A percentile compares a stretch with the other conserved stretches of the same genome.
phyloP scores from a whole-genome alignment of 495 filamentous ascomycete species.

The Cercophora scortea region DNA sequence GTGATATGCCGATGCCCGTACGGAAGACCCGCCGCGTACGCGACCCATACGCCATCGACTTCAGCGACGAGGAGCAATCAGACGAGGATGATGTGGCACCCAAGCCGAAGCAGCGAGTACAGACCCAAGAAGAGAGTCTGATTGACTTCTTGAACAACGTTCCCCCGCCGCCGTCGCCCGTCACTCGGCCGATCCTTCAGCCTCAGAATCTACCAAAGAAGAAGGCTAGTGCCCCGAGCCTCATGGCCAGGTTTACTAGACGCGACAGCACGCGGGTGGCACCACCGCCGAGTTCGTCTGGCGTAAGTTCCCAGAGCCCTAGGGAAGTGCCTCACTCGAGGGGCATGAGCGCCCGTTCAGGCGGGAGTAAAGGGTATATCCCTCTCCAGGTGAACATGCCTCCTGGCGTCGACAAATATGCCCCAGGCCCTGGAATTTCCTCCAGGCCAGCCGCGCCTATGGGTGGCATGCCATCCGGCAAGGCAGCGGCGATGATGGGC shows the following conservation, averaged over 20 bases:
- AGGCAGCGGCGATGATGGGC: constrained; percentile 6
- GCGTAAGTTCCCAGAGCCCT: constrained; percentile 5
- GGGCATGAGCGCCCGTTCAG: constrained; percentile 25
- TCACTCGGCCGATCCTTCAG: constrained; percentile 28
- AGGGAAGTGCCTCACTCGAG: constrained; percentile 20
- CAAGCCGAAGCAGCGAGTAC: constrained; percentile 22
- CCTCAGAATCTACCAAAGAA: constrained; percentile 43
- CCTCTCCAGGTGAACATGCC: constrained; percentile 41
- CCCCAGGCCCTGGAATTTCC: constrained; percentile 19
- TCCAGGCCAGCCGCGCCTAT: not conserved
- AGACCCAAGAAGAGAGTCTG: constrained; percentile 60
- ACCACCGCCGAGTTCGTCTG: not conserved
- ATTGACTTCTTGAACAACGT: constrained; percentile 82
- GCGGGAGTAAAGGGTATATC: constrained; percentile 27
- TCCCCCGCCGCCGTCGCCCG: constrained; percentile 59
- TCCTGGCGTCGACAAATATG: constrained; percentile 18
- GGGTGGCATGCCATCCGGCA: not conserved
- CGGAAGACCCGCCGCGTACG: constrained; percentile 70
- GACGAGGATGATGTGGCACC: constrained; percentile 37
- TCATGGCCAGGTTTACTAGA: constrained; percentile 58
- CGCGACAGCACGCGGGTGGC: constrained; percentile 12
- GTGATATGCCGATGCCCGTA: constrained; percentile 45
- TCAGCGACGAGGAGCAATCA: constrained; percentile 69
- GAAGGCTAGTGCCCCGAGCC: constrained; percentile 49
- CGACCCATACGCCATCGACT: constrained; percentile 89